phyloP scores from a whole-genome alignment of 2,329 filamentous ascomycete genomes.

The Huntiella abstrusa region DNA sequence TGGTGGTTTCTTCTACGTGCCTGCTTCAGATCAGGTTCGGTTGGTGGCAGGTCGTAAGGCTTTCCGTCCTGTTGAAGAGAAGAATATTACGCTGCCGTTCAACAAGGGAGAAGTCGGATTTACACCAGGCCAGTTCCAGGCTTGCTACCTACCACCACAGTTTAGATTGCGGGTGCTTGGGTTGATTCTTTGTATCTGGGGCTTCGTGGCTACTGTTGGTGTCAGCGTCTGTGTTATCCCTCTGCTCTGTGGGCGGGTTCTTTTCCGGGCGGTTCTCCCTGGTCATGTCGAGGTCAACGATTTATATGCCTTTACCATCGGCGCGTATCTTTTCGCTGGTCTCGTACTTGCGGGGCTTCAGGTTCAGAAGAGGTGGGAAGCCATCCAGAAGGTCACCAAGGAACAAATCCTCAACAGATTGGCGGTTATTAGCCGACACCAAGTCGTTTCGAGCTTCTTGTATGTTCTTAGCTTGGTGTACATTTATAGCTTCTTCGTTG shows the following conservation, averaged over 20 bases:
- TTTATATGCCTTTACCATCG: slow-evolving; percentile 87
- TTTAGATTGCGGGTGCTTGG: slow-evolving; percentile 64
- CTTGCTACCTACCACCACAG: slow-evolving; percentile 66
- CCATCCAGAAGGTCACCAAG: neutral
- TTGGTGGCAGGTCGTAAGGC: slow-evolving; percentile 70
- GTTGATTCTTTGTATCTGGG: slow-evolving; percentile 82
- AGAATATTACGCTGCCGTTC: neutral
- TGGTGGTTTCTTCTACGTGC: slow-evolving; percentile 76
- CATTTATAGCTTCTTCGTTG: slow-evolving; percentile 51
- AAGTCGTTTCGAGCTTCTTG: slow-evolving; percentile 16
- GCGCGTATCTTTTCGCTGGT: slow-evolving; percentile 57
- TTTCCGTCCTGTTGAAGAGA: slow-evolving; percentile 53
- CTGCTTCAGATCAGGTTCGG: slow-evolving; percentile 84
- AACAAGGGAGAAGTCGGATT: slow-evolving; percentile 24
- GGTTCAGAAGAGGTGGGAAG: neutral
- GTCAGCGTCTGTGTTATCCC: slow-evolving; percentile 73
- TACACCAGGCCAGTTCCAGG: slow-evolving; percentile 42
- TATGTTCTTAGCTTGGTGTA: slow-evolving; percentile 35
- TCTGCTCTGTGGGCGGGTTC: slow-evolving; percentile 60
- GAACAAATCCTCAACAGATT: slow-evolving; percentile 13
- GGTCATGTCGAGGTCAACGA: slow-evolving; percentile 65
- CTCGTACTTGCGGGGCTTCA: slow-evolving; percentile 21
- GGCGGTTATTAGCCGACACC: slow-evolving; percentile 15
- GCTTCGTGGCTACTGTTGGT: slow-evolving; percentile 77
- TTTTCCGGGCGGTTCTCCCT: slow-evolving; percentile 59